phyloP scores from a whole-genome alignment of 768 basidiomycete genomes.

The Russula brevipes region DNA sequence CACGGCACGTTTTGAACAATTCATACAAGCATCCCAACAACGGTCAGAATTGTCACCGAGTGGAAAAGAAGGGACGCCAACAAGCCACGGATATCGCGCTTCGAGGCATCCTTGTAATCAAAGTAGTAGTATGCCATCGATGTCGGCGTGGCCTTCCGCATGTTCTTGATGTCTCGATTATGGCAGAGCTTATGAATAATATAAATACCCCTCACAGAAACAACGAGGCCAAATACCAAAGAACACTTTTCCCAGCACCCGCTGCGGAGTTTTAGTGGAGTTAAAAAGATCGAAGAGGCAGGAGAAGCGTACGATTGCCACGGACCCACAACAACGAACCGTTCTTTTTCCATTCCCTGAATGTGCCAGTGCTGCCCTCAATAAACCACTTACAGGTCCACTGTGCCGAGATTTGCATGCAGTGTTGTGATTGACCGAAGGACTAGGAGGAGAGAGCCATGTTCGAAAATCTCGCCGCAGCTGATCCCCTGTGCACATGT shows the following conservation, averaged over 20 bases:
- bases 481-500: no score
- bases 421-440: no score
- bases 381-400: background rate
- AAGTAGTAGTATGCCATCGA: conserved; percentile 1
- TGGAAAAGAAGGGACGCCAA: background rate
- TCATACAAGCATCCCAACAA: background rate
- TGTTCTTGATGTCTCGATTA: background rate
- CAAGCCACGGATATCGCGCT: background rate
- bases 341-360: background rate
- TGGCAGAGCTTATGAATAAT: background rate
- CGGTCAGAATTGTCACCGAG: background rate
- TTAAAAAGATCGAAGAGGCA: no score
- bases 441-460: no score
- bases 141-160: background rate
- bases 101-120: background rate
- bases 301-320: background rate
- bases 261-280: background rate
- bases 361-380: background rate
- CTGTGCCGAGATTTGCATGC: no score
- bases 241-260: conserved; percentile 4
- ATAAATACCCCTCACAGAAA: background rate
- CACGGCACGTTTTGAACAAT: background rate
- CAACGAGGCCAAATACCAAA: background rate
- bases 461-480: no score
- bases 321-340: conserved; percentile 4